phyloP scores from a whole-genome alignment of 2,329 filamentous ascomycete genomes.

The Cladosporium velox region DNA sequence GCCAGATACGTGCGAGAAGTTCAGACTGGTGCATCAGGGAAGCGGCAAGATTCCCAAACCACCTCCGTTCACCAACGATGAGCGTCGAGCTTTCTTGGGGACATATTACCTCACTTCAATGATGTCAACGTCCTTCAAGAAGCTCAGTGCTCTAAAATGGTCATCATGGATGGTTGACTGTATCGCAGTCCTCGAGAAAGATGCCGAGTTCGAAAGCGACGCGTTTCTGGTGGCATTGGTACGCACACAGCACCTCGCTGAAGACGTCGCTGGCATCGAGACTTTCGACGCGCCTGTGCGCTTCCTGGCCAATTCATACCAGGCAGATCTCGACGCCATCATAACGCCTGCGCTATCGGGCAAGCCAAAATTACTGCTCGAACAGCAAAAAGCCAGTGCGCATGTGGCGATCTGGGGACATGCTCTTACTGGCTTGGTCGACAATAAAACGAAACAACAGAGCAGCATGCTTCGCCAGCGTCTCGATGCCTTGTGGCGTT shows the following conservation, averaged over 20 bases:
- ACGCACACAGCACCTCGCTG: constrained; percentile 32
- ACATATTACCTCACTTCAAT: constrained; percentile 34
- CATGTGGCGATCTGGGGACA: constrained; percentile 34
- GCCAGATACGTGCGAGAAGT: constrained; percentile 22
- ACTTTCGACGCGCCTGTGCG: constrained; percentile 30
- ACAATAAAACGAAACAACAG: constrained; percentile 27
- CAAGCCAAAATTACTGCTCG: constrained; percentile 28
- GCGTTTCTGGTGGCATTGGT: constrained; percentile 35
- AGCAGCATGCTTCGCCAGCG: constrained; percentile 25
- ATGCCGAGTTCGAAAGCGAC: constrained; percentile 33
- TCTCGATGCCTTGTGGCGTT: constrained; percentile 32
- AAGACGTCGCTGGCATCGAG: constrained; percentile 30
- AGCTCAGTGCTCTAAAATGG: constrained; percentile 33
- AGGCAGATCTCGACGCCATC: constrained; percentile 32
- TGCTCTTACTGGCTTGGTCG: constrained; percentile 31
- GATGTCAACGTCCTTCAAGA: constrained; percentile 35
- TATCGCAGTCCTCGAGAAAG: constrained; percentile 28
- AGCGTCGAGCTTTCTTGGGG: constrained; percentile 32
- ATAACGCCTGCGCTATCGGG: constrained; percentile 23
- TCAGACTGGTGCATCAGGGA: background rate
- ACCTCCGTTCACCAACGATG: constrained; percentile 27
- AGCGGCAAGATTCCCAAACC: constrained; percentile 24
- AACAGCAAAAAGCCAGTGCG: constrained; percentile 32
- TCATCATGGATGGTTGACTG: constrained; percentile 31
- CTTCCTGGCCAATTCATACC: constrained; percentile 33